phyloP scores from a whole-genome alignment of 2,329 filamentous ascomycete genomes.

The Hymenotorrendiella dingleyae region DNA sequence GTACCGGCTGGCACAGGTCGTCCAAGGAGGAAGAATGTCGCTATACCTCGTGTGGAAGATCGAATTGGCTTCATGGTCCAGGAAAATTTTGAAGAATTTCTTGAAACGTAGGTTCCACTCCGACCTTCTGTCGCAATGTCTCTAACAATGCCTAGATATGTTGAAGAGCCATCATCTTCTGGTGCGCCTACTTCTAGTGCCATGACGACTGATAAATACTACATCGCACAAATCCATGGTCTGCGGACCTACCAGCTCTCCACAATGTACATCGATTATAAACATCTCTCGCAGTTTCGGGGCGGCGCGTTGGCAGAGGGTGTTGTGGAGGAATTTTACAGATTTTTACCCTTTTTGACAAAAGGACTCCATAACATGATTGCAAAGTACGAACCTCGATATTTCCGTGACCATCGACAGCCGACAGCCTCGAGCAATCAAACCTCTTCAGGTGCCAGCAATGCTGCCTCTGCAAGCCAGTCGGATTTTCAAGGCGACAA shows the following conservation, averaged over 20 bases:
- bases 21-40: conserved; percentile 37
- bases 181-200: conserved; percentile 62
- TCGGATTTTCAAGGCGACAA: conserved; percentile 61
- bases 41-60: conserved; percentile 69
- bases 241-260: conserved; percentile 71
- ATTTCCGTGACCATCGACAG: conserved; percentile 89
- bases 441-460: conserved; percentile 61
- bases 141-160: conserved; percentile 41
- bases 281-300: conserved; percentile 71
- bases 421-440: conserved; percentile 68
- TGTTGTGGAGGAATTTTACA: conserved; percentile 87
- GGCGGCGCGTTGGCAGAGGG: conserved; percentile 79
- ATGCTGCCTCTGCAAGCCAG: conserved; percentile 55
- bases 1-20: conserved; percentile 47
- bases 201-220: conserved; percentile 73
- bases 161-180: conserved; percentile 62
- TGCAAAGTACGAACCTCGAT: conserved; percentile 87
- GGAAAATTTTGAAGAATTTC: conserved; percentile 71
- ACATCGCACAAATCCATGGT: conserved; percentile 75
- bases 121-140: background rate
- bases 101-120: conserved; percentile 58
- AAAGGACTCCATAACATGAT: conserved; percentile 88
- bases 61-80: conserved; percentile 69
- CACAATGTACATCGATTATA: conserved; percentile 82
- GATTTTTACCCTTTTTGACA: conserved; percentile 87